Conservation (phyloP, 257 asterid species). For the Lithospermum erythrorhizon region DNA sequence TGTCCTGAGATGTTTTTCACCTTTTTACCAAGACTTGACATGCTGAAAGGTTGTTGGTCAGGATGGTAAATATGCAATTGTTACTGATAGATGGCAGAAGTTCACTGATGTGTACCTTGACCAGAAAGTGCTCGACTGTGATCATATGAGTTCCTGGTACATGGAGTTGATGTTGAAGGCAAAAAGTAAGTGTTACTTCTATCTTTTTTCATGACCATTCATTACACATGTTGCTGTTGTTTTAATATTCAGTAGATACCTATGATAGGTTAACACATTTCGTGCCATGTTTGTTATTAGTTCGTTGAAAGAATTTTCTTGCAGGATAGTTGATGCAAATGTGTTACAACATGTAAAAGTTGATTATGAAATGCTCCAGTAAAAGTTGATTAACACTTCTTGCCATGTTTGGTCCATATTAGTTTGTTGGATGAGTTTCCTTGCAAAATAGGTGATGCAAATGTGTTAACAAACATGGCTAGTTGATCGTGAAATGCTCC, state of each 20-base stretch:
- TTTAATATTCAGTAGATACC: background rate
- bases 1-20: background rate
- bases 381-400: no score
- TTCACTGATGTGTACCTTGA: constrained; percentile 76
- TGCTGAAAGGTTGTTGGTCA: constrained; percentile 13
- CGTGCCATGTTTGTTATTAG: no score
- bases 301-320: no score
- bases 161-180: constrained; percentile 99
- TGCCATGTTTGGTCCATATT: no score
- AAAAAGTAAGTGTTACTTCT: constrained; percentile 51
- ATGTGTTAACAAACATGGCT: no score
- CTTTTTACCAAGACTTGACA: background rate
- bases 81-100: constrained; percentile 97
- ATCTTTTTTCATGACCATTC: constrained; percentile 1
- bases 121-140: constrained; percentile 46
- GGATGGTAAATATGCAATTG: constrained; percentile 73
- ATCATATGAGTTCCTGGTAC: constrained; percentile 92
- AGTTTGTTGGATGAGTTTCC: no score
- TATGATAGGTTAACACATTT: no score
- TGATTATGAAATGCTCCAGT: background rate
- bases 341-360: no score
- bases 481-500: background rate
- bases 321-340: no score
- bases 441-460: no score
- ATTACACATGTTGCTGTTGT: background rate